Evolutionary conservation across 2,329 filamentous ascomycete species (phyloP).

Genomic region (Colletotrichum caudatum): DNA sequence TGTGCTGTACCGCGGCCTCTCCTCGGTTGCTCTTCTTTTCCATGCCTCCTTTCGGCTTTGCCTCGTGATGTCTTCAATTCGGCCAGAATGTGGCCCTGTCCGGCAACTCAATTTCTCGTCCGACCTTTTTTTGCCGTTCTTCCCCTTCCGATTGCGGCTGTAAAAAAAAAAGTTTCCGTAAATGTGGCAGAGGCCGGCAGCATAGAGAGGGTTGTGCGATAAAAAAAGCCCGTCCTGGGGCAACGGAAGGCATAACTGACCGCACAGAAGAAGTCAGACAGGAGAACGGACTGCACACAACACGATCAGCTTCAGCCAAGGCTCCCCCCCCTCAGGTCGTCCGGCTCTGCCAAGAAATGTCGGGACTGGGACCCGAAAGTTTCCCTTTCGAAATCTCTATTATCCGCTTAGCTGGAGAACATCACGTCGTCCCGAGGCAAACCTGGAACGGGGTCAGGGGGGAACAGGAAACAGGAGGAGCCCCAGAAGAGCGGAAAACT

Average conservation of each 20-base stretch:
- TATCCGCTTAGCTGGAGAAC: not conserved
- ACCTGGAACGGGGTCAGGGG: slow-evolving; percentile 27
- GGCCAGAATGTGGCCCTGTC: not conserved
- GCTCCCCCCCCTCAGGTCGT: slow-evolving; percentile 2
- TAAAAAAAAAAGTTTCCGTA: slow-evolving; percentile 17
- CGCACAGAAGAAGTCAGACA: not conserved
- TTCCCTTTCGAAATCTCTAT: not conserved
- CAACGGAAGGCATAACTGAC: not conserved
- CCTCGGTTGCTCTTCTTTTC: not conserved
- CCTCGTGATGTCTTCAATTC: not conserved
- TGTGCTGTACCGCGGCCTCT: not conserved
- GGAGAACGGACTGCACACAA: not conserved
- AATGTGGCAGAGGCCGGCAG: slow-evolving; percentile 35
- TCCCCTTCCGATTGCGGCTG: slow-evolving; percentile 13
- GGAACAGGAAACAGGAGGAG: not conserved
- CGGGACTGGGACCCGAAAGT: slow-evolving; percentile 32
- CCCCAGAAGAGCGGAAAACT: slow-evolving; percentile 3
- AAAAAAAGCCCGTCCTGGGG: not conserved
- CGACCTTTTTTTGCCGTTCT: slow-evolving; percentile 16
- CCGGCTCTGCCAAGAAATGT: slow-evolving; percentile 20
- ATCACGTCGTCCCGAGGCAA: slow-evolving; percentile 18
- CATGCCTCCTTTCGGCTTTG: not conserved
- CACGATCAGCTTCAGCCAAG: slow-evolving; percentile 37
- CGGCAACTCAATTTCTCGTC: slow-evolving; percentile 22
- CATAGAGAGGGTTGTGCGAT: slow-evolving; percentile 19